Evolutionary conservation across 495 filamentous ascomycete species (phyloP).

Genomic region (Podospora appendiculata): DNA sequence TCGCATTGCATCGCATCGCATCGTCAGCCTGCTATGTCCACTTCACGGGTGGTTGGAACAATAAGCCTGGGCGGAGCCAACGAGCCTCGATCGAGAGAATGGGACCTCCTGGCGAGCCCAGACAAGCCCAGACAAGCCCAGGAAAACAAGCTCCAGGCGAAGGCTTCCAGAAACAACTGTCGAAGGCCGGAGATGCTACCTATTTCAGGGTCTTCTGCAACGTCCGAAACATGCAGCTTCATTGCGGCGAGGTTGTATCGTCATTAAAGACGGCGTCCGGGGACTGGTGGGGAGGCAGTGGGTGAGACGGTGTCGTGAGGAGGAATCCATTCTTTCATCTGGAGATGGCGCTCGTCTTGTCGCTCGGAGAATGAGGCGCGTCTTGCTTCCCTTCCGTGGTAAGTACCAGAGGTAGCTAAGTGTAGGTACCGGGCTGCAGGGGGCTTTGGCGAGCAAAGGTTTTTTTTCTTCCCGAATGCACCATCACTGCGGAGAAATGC

Average conservation of each 20-base stretch:
- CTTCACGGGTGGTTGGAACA: background rate
- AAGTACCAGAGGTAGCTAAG: too few species aligned
- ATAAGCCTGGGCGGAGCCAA: background rate
- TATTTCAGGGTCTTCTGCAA: background rate
- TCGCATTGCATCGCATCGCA: background rate
- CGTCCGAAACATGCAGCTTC: background rate
- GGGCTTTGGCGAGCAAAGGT: too few species aligned
- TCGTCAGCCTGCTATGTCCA: too few species aligned
- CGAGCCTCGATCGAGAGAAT: constrained; percentile 7
- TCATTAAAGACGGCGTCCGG: background rate
- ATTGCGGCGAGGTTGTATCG: constrained; percentile 3
- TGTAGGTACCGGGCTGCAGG: too few species aligned
- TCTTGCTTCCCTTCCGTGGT: too few species aligned
- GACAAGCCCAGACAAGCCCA: background rate
- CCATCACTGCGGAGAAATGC: too few species aligned
- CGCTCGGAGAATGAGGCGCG: too few species aligned
- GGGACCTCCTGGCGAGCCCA: constrained; percentile 1
- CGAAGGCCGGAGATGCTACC: background rate
- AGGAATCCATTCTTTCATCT: too few species aligned
- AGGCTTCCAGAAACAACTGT: background rate
- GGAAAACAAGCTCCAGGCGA: background rate
- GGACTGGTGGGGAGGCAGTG: background rate
- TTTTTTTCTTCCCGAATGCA: too few species aligned
- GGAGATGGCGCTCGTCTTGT: too few species aligned
- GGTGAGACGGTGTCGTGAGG: background rate